Percentiles rank a stretch among this genome's conserved stretches.
Evolutionary conservation across 495 filamentous ascomycete genomes (phyloP).

Genomic region (Saxophila tyrrhenica): DNA sequence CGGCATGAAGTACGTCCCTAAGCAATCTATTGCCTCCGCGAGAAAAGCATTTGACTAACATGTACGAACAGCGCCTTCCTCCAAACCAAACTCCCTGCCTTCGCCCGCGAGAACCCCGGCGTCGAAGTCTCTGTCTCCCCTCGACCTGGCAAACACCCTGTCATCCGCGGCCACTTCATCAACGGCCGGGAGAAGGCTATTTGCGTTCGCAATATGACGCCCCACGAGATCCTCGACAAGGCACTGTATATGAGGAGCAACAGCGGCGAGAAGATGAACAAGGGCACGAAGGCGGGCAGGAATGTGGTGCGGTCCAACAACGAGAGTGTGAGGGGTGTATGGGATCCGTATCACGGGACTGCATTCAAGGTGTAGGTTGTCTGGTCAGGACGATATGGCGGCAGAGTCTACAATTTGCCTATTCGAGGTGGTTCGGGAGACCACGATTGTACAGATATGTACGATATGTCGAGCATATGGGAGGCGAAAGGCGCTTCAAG

Average conservation of each 20-base stretch:
- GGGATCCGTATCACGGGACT: conserved; percentile 78
- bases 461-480: neutral
- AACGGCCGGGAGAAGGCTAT: conserved; percentile 80
- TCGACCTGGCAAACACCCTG: conserved; percentile 73
- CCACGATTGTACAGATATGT: neutral
- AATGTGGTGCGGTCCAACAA: conserved; percentile 81
- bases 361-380: conserved; percentile 10
- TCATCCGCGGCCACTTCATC: conserved; percentile 78
- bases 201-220: conserved; percentile 77
- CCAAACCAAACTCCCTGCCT: conserved; percentile 56
- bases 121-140: conserved; percentile 87
- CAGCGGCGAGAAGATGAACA: conserved; percentile 75
- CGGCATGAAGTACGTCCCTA: conserved; percentile 81
- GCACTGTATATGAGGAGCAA: conserved; percentile 66
- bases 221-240: conserved; percentile 71
- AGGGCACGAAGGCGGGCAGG: conserved; percentile 36
- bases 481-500: neutral
- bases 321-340: conserved; percentile 86
- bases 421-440: no score
- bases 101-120: conserved; percentile 71
- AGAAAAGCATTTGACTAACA: no score
- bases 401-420: no score
- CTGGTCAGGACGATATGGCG: no score
- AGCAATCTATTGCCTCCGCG: no score
- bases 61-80: conserved; percentile 56